Evolutionary conservation across 2,329 filamentous ascomycete species (phyloP).

Genomic region (Aspergillus fumigatus): DNA sequence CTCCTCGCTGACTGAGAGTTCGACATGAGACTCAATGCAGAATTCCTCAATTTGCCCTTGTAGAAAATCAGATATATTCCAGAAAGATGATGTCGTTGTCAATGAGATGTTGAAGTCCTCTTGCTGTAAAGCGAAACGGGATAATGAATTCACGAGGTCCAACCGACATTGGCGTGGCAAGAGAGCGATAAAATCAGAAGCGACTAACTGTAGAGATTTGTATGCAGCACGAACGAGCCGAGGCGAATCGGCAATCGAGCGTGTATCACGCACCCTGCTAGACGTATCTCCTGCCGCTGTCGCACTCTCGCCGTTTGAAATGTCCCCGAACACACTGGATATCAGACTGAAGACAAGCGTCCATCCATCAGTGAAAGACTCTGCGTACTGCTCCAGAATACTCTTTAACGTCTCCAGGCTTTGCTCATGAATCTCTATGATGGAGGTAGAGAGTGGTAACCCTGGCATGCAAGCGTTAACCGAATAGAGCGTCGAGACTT

Average conservation of each 20-base stretch:
- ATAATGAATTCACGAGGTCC: conserved; percentile 78
- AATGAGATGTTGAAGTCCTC: conserved; percentile 94
- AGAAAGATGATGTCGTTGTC: conserved; percentile 92
- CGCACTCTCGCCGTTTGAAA: conserved; percentile 30
- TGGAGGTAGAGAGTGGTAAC: conserved; percentile 56
- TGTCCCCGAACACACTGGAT: conserved; percentile 67
- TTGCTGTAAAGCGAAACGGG: conserved; percentile 81
- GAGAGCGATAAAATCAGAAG: conserved; percentile 83
- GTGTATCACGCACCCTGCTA: conserved; percentile 14
- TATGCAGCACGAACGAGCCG: conserved; percentile 83
- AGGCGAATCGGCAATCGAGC: conserved; percentile 49
- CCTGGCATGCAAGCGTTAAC: conserved; percentile 52
- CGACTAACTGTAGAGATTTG: conserved; percentile 82
- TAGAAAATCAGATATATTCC: conserved; percentile 89
- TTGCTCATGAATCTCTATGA: conserved; percentile 75
- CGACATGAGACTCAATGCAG: conserved; percentile 34
- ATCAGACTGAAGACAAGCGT: conserved; percentile 80
- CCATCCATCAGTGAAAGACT: conserved; percentile 80
- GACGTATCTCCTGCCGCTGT: conserved; percentile 3
- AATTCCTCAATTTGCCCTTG: conserved; percentile 46
- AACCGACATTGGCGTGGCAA: conserved; percentile 67
- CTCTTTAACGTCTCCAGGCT: conserved; percentile 74
- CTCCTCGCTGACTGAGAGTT: conserved; percentile 51
- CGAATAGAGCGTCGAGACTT: conserved; percentile 56
- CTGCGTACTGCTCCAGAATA: conserved; percentile 82